A percentile compares a stretch with the other conserved stretches of the same genome.
These are phyloP conservation scores for Chaetomium sp. DNA, from an alignment of 2,329 filamentous ascomycete species.

Conservation along the genomic window DNA sequence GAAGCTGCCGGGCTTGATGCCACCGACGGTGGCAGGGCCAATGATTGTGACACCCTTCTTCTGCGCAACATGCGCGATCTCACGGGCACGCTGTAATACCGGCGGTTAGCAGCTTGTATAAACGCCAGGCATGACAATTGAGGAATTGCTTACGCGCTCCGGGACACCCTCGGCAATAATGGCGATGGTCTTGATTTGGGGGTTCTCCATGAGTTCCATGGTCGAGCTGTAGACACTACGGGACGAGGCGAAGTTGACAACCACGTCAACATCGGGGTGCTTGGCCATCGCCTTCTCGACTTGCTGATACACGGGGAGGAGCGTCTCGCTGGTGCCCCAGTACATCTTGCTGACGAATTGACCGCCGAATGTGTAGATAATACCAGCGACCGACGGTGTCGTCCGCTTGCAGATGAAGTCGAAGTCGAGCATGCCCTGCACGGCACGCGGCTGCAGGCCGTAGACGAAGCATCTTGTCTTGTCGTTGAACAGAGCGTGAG, in stretches of 20 bases:
- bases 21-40: slow-evolving; percentile 95
- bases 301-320: slow-evolving; percentile 96
- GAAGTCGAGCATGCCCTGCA: slow-evolving; percentile 96
- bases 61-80: slow-evolving; percentile 93
- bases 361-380: slow-evolving; percentile 99
- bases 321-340: slow-evolving; percentile 99
- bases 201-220: slow-evolving; percentile 96
- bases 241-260: slow-evolving; percentile 99
- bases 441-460: slow-evolving; percentile 92
- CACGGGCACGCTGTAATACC: slow-evolving; percentile 76
- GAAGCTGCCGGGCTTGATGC: slow-evolving; percentile 98
- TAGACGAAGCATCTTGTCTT: slow-evolving; percentile 99
- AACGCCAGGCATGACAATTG: background rate
- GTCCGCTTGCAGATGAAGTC: slow-evolving; percentile 99
- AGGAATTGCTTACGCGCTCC: slow-evolving; percentile 73
- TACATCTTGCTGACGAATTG: slow-evolving; percentile 99
- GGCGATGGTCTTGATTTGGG: slow-evolving; percentile 97
- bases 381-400: slow-evolving; percentile 94
- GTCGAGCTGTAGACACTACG: slow-evolving; percentile 98
- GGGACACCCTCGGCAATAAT: slow-evolving; percentile 99
- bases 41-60: slow-evolving; percentile 99
- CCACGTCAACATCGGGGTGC: slow-evolving; percentile 94
- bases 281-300: slow-evolving; percentile 91
- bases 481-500: slow-evolving; percentile 94
- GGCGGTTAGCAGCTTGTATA: slow-evolving; percentile 35